A percentile compares a stretch with the other conserved stretches of the same genome.
Evolutionary conservation across 345 rosid genomes (phyloP).

Genomic region (Syzygium aqueum): DNA sequence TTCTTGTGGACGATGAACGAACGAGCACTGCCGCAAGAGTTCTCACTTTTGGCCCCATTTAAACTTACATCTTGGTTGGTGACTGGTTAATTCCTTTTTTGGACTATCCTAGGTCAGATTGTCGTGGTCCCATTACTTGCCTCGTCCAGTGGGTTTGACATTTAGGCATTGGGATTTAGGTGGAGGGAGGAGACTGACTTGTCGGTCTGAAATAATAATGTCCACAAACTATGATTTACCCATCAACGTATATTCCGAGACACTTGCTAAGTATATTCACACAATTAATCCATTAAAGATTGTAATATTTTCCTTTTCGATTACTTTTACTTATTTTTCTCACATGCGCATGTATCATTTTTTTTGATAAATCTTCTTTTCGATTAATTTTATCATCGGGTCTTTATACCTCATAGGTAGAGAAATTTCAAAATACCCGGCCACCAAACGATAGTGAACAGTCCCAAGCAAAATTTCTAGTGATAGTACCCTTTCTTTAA

Average conservation of each 20-base stretch:
- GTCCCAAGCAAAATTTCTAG: background rate
- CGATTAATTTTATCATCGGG: background rate
- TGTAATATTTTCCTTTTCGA: background rate
- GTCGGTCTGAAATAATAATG: background rate
- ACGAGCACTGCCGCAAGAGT: background rate
- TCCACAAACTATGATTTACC: accelerated
- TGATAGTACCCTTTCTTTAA: background rate
- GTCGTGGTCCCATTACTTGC: background rate
- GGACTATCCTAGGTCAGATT: background rate
- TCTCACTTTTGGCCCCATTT: background rate
- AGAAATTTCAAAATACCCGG: background rate
- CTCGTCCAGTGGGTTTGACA: background rate
- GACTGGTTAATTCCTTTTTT: background rate
- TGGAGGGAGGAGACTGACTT: background rate
- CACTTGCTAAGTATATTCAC: background rate
- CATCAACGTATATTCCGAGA: background rate
- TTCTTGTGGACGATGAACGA: background rate
- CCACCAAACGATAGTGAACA: background rate
- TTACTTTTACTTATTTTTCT: background rate
- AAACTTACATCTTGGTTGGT: background rate
- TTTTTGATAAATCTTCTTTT: background rate
- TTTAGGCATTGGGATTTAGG: background rate
- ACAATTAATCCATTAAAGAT: accelerated
- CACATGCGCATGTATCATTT: background rate
- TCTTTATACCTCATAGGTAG: background rate